Conservation (phyloP, 352 stramenopile species). For the Lagenidium giganteum region DNA sequence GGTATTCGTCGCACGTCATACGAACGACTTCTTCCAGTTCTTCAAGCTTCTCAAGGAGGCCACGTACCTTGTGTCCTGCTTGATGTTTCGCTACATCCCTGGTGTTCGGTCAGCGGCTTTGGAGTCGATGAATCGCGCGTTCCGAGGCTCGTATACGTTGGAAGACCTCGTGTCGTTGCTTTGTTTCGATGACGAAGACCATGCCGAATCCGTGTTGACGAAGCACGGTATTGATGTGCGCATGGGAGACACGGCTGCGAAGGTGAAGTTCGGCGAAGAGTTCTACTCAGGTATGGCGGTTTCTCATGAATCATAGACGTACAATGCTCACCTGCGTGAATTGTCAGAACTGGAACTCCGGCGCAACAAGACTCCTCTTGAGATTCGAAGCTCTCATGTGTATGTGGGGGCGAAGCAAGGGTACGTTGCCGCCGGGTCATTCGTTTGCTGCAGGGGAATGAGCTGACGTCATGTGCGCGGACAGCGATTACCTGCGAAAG, state of each 20-base stretch:
- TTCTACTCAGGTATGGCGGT: constrained; percentile 48
- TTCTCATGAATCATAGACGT: neutral
- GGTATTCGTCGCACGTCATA: constrained; percentile 71
- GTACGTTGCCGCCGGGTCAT: constrained; percentile 24
- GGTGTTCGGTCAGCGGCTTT: constrained; percentile 52
- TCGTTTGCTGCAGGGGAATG: too few species aligned
- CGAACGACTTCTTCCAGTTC: constrained; percentile 66
- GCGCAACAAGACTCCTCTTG: constrained; percentile 40
- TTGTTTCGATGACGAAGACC: constrained; percentile 65
- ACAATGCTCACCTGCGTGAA: neutral
- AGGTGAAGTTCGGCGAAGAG: constrained; percentile 50
- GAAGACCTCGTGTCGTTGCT: constrained; percentile 44
- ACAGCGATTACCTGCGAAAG: constrained; percentile 42
- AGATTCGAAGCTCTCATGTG: constrained; percentile 34
- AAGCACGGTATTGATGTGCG: constrained; percentile 41
- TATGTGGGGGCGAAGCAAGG: constrained; percentile 66
- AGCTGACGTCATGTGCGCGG: neutral
- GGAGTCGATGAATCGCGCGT: constrained; percentile 65
- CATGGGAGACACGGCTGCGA: constrained; percentile 26
- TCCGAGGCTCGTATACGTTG: constrained; percentile 47
- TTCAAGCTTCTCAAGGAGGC: constrained; percentile 54
- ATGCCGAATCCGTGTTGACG: constrained; percentile 42
- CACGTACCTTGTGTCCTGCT: constrained; percentile 65
- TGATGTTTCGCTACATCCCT: constrained; percentile 64
- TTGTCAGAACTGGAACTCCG: constrained; percentile 42